Conservation (phyloP, 2,329 filamentous ascomycete genomes). For the Calonectria pteridis region DNA sequence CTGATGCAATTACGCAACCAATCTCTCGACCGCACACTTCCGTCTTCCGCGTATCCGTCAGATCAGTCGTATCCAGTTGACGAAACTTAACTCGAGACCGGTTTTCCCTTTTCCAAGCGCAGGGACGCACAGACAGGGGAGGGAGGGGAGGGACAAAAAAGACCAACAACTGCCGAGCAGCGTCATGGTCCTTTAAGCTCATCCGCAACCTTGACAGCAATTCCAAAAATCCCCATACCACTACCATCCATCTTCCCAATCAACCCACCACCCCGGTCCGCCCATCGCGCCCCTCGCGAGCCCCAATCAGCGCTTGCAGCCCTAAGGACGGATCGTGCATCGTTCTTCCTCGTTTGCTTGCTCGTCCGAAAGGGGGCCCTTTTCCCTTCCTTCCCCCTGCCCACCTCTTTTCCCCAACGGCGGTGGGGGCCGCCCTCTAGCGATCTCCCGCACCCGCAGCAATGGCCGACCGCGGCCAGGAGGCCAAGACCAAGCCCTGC, state of each 20-base stretch:
- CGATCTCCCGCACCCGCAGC: neutral
- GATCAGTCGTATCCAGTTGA: neutral
- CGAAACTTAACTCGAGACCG: neutral
- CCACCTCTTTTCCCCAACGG: neutral
- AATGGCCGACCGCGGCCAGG: neutral
- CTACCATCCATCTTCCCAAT: neutral
- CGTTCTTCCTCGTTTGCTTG: neutral
- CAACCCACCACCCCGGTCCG: neutral
- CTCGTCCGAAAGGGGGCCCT: too few species aligned
- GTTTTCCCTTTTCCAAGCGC: neutral
- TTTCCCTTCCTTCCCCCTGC: too few species aligned
- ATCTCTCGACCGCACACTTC: too few species aligned
- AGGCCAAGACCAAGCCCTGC: slow-evolving; percentile 20
- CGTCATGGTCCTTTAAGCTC: neutral
- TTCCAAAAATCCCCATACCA: neutral
- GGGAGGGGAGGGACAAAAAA: too few species aligned
- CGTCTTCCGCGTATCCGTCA: neutral
- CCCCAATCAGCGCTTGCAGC: neutral
- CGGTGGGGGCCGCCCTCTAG: neutral
- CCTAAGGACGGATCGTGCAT: neutral
- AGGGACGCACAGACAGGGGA: slow-evolving; percentile 2
- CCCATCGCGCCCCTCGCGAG: neutral
- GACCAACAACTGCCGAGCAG: neutral
- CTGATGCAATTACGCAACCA: neutral
- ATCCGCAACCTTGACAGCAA: neutral